Conservation (phyloP, 129 eudicot genomes). For the Logfia minima region DNA sequence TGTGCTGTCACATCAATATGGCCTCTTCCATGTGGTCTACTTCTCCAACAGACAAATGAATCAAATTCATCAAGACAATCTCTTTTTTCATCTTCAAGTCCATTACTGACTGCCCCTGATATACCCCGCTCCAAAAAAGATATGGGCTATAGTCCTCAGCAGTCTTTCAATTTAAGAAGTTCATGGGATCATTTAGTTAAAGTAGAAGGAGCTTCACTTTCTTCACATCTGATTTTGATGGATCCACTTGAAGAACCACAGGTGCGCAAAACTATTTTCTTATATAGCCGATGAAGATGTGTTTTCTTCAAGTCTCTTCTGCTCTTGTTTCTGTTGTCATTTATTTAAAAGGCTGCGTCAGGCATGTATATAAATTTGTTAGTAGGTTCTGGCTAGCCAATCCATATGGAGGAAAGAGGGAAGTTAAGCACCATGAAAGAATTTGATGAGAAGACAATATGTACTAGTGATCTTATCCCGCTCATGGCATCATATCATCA, state of each 20-base stretch:
- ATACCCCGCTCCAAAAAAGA: constrained; percentile 65
- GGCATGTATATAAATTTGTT: constrained; percentile 16
- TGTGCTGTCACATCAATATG: constrained; percentile 74
- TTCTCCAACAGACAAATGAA: constrained; percentile 79
- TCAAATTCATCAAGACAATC: constrained; percentile 42
- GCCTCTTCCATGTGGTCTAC: constrained; percentile 96
- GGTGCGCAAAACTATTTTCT: constrained; percentile 39
- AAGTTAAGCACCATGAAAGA: constrained; percentile 67
- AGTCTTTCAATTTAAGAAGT: constrained; percentile 35
- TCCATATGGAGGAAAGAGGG: constrained; percentile 87
- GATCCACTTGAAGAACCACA: constrained; percentile 91
- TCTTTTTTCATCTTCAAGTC: constrained; percentile 58
- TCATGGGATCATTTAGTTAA: constrained; percentile 44
- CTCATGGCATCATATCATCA: constrained; percentile 85
- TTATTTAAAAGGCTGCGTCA: constrained; percentile 11
- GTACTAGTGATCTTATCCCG: constrained; percentile 84
- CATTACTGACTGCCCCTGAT: constrained; percentile 56
- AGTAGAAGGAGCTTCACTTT: constrained; percentile 37
- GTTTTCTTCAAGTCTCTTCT: background rate
- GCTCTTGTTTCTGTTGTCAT: background rate
- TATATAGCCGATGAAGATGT: background rate
- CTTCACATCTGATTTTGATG: constrained; percentile 45
- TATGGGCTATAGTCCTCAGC: constrained; percentile 62
- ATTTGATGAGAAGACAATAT: constrained; percentile 89
- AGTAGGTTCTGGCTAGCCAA: constrained; percentile 46